Evolutionary conservation across 768 basidiomycete species (phyloP).

Genomic region (Naganishia vaughanmartiniae): DNA sequence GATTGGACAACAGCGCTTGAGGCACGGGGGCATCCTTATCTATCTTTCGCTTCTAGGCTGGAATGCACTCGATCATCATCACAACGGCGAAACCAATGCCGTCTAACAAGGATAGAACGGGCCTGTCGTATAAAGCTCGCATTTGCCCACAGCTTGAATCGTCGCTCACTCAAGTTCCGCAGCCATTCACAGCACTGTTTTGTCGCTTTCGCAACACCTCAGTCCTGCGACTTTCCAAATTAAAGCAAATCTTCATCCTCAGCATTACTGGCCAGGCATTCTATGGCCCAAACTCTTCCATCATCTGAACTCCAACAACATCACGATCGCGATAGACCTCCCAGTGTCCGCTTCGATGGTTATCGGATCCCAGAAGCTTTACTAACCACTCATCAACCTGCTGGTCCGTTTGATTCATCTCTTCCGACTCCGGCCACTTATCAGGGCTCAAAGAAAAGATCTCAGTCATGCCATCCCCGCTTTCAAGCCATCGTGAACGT

Average conservation of each 20-base stretch:
- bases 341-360: too few relatives aligned
- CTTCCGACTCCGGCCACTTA: not conserved
- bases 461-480: slow-evolving; percentile 10
- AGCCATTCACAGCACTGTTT: not conserved
- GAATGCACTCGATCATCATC: not conserved
- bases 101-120: too few relatives aligned
- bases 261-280: not conserved
- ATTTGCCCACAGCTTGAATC: not conserved
- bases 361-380: not conserved
- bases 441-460: not conserved
- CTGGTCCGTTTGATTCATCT: too few relatives aligned
- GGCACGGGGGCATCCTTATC: slow-evolving; percentile 16
- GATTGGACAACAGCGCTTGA: not conserved
- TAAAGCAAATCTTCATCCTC: not conserved
- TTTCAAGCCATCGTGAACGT: not conserved
- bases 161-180: not conserved
- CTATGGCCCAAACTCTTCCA: slow-evolving; percentile 12
- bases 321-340: not conserved
- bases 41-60: not conserved
- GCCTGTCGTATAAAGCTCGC: not conserved
- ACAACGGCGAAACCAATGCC: not conserved
- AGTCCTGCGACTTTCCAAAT: not conserved
- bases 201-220: not conserved
- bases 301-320: not conserved
- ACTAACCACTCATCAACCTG: not conserved